These are phyloP conservation scores for Nicotiana otophora DNA, from an alignment of 257 asterid genomes.

Conservation along the genomic window DNA sequence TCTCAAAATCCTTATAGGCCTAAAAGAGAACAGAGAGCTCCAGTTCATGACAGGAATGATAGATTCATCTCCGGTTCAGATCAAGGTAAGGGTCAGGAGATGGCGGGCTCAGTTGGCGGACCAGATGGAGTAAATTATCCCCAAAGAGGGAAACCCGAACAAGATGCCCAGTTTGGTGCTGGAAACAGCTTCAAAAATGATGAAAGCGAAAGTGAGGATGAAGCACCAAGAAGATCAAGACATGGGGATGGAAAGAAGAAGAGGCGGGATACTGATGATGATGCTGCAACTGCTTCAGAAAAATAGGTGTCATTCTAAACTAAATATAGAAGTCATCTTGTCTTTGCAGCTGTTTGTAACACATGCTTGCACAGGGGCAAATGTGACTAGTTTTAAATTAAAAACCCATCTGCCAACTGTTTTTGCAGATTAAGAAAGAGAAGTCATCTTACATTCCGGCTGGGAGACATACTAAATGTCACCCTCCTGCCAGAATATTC, in stretches of 20 bases:
- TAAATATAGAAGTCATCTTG: neutral
- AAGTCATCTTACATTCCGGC: neutral
- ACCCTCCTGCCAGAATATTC: neutral
- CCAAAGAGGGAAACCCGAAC: constrained; percentile 40
- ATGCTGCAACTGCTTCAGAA: constrained; percentile 28
- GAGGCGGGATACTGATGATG: constrained; percentile 48
- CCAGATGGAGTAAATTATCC: constrained; percentile 34
- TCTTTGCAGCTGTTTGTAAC: constrained; percentile 26
- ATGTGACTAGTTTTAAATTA: neutral
- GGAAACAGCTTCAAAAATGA: constrained; percentile 36
- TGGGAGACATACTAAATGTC: neutral
- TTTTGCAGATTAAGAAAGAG: neutral
- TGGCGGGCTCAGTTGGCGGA: constrained; percentile 30
- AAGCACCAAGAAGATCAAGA: constrained; percentile 87
- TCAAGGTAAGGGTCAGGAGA: constrained; percentile 54
- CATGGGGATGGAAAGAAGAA: constrained; percentile 84
- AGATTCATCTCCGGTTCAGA: constrained; percentile 34
- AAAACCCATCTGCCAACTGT: neutral
- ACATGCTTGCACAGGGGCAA: constrained; percentile 42
- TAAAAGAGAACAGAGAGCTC: constrained; percentile 43
- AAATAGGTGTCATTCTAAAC: constrained; percentile 12
- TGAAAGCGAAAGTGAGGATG: constrained; percentile 81
- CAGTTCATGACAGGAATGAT: constrained; percentile 37
- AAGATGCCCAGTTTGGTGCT: constrained; percentile 35
- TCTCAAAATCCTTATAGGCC: constrained; percentile 43